These are phyloP conservation scores for Venturia oleaginea DNA, from an alignment of 2,329 filamentous ascomycete genomes.

Conservation along the genomic window DNA sequence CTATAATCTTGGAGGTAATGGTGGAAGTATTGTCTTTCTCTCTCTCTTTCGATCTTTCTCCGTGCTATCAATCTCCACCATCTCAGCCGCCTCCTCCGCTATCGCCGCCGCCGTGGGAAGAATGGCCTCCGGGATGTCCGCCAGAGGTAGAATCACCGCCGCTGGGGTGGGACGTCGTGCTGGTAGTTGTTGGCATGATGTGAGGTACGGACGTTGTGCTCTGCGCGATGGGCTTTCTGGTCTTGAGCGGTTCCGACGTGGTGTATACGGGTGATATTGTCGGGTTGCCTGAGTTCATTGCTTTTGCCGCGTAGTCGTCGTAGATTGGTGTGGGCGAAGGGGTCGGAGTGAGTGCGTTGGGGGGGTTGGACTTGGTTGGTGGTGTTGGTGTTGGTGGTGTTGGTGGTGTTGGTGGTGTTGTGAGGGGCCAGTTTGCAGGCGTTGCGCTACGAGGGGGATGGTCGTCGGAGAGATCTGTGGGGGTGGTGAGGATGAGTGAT, in stretches of 20 bases:
- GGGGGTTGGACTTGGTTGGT: not conserved
- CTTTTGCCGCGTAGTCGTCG: not conserved
- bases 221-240: not conserved
- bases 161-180: no score
- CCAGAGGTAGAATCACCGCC: no score
- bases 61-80: no score
- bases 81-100: no score
- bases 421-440: not conserved
- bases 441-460: not conserved
- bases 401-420: not conserved
- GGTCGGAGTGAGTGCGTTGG: not conserved
- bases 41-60: no score
- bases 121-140: not conserved
- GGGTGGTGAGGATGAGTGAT: not conserved
- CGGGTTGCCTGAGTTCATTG: not conserved
- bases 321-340: not conserved
- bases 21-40: no score
- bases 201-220: no score
- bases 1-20: no score
- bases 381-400: not conserved
- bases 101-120: no score
- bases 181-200: no score
- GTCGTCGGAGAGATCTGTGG: not conserved
- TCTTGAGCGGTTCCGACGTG: no score
- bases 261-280: not conserved